These are phyloP conservation scores for Garcia nutans DNA, from an alignment of 345 rosid species.

Conservation along the genomic window DNA sequence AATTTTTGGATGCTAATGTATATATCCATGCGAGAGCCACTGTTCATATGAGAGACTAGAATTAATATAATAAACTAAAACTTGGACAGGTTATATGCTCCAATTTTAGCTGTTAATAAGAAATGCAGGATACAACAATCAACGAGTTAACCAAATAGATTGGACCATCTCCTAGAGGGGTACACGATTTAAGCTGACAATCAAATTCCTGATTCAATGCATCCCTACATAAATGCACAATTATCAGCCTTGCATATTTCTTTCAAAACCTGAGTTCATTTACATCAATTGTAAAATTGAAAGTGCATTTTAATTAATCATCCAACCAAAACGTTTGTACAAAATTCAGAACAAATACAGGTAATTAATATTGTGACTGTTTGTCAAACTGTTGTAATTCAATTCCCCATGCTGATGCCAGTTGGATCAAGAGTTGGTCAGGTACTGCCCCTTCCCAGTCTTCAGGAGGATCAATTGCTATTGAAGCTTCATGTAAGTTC, in stretches of 20 bases:
- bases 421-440: conserved; percentile 76
- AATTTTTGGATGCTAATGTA: neutral
- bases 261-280: neutral
- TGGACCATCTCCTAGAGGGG: neutral
- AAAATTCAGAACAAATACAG: neutral
- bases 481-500: conserved; percentile 74
- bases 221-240: neutral
- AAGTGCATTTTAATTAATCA: neutral
- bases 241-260: neutral
- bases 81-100: neutral
- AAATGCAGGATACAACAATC: neutral
- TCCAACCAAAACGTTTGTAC: conserved; percentile 3
- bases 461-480: conserved; percentile 71
- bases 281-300: neutral
- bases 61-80: too few relatives aligned
- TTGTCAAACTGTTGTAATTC: conserved; percentile 67
- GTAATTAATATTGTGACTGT: neutral
- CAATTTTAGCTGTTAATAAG: too few relatives aligned
- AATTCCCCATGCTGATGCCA: conserved; percentile 89
- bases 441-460: conserved; percentile 93
- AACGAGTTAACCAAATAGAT: neutral
- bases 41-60: neutral
- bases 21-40: neutral
- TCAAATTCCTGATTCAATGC: neutral
- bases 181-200: too few relatives aligned